Evolutionary conservation across 2,329 filamentous ascomycete species (phyloP), one percentile per base, ranked within the genome.

Genomic region (Parastagonospora nodorum): DNA sequence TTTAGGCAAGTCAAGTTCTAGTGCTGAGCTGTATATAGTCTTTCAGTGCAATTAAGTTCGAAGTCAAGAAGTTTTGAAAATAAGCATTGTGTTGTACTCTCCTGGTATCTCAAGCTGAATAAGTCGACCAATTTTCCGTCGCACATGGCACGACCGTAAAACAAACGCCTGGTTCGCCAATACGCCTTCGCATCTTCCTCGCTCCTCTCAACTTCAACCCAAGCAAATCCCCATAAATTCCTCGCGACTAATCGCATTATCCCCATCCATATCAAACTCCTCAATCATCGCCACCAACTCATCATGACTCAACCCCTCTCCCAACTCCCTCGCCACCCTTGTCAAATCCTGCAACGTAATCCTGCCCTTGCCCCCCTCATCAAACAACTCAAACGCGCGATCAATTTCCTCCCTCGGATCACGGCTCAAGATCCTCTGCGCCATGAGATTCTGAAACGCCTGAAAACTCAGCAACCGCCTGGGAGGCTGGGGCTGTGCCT

Each of bases 201-300:
- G 4, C 16, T 33, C 16, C 16, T 6, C 29, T 19, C 15, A 5
- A 11, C 15, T 27, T 51, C 38, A 71, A 12, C 77, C 77, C 72
- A 86, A 76, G 71, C 85, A 87, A 59, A 88, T 88, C n/a, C 82
- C 80, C 61, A 87, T 77, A 75, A 88, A 88, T 51, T 84, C 84
- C 51, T 87, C 84, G 63, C 82, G 72, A 41, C 79, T 81, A 59
- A 88, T 86, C 50, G 82, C 92, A 9, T 92, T 92, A 63, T 96
- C 95, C 1, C 91, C 93, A 69, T 96, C 90, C 58, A 97, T 82
- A 77, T 99, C 94, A 78, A 97, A 95, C 75, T 97, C 93, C 68
- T 97, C 92, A 77, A 99, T 94, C 94, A 99, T 99, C 58, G 92
- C 92, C 63, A 85, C 82, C 55, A 99, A 81, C 74, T 99, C 94